phyloP scores from a whole-genome alignment of 805 yeast genomes.

The Myxozyma neglecta region DNA sequence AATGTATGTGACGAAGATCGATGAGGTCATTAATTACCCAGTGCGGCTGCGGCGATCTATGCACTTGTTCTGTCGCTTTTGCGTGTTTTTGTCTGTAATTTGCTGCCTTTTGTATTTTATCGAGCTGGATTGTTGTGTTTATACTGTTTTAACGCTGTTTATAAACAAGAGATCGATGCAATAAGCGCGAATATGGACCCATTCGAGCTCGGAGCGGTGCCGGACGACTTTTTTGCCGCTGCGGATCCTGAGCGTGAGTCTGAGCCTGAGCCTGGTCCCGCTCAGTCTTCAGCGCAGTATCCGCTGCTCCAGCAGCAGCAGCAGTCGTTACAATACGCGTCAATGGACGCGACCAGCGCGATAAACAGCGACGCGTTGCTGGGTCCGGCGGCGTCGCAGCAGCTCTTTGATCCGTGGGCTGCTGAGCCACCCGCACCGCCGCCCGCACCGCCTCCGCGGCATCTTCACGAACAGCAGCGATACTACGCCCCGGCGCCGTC shows the following conservation, averaged over 20 bases:
- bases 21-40: no score
- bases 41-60: no score
- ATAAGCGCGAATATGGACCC: no score
- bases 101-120: no score
- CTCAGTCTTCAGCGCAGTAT: not conserved
- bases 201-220: not conserved
- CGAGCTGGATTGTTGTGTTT: no score
- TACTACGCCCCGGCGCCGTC: conserved; percentile 8
- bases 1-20: no score
- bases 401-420: not conserved
- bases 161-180: no score
- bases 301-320: not conserved
- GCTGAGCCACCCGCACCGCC: not conserved
- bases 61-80: no score
- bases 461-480: not conserved
- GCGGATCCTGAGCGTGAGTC: not conserved
- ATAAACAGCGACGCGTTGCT: not conserved
- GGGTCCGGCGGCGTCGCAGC: not conserved
- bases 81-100: no score
- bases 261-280: not conserved
- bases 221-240: conserved; percentile 9
- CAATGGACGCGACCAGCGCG: not conserved
- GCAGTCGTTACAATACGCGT: not conserved
- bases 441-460: not conserved
- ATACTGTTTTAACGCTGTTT: no score